Conservation (phyloP, 164 flowering plant genomes). For the Vitis cinerea region DNA sequence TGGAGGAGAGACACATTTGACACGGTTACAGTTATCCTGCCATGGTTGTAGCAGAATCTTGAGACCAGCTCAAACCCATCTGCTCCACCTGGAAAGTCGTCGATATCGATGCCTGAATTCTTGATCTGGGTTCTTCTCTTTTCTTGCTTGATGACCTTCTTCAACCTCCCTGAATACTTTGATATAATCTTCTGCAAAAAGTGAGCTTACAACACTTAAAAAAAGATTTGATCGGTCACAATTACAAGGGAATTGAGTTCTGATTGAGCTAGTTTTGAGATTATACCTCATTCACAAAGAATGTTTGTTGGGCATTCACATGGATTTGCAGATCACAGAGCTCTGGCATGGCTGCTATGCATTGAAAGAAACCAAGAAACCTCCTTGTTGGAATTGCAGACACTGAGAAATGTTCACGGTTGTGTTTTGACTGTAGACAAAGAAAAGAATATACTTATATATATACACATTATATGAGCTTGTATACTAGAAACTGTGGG, state of each 20-base stretch:
- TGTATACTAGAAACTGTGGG: no score
- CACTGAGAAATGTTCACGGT: not conserved
- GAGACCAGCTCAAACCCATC: slow-evolving; percentile 70
- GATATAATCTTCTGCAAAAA: slow-evolving; percentile 55
- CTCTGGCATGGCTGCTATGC: slow-evolving; percentile 40
- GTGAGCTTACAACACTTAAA: no score
- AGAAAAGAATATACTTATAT: not conserved
- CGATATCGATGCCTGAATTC: slow-evolving; percentile 28
- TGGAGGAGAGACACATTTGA: slow-evolving; percentile 62
- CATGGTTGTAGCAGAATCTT: slow-evolving; percentile 76
- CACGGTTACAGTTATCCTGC: slow-evolving; percentile 39
- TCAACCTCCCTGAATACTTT: slow-evolving; percentile 48
- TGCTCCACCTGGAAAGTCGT: slow-evolving; percentile 74
- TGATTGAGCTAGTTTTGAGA: not conserved
- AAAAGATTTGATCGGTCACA: not conserved
- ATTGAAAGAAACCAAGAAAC: slow-evolving; percentile 17
- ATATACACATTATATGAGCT: no score
- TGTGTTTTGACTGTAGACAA: not conserved
- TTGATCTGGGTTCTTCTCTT: slow-evolving; percentile 35
- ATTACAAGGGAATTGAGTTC: not conserved
- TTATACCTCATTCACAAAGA: slow-evolving; percentile 65
- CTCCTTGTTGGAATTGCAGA: not conserved
- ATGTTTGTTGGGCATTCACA: slow-evolving; percentile 65
- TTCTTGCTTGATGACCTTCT: slow-evolving; percentile 48
- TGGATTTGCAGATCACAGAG: slow-evolving; percentile 53